phyloP scores from a whole-genome alignment of 495 filamentous ascomycete species.

The Tuber melanosporum region DNA sequence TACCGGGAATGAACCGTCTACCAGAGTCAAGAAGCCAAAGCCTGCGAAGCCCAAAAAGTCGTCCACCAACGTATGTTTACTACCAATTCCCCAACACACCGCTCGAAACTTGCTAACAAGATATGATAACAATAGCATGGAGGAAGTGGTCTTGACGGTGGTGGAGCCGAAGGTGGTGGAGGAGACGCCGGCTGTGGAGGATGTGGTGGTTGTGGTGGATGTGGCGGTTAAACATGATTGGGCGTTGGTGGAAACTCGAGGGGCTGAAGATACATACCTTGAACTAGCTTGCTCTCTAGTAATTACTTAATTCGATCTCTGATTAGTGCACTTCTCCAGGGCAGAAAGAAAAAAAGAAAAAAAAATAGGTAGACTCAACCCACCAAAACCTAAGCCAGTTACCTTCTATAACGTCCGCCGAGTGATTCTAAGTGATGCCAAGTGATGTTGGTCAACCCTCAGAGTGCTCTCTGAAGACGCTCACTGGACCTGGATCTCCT shows the following conservation, averaged over 20 bases:
- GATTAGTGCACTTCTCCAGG: neutral
- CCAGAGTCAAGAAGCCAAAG: neutral
- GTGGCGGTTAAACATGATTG: neutral
- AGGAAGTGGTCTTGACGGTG: neutral
- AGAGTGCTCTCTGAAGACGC: neutral
- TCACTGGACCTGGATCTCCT: neutral
- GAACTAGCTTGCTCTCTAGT: neutral
- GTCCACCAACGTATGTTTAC: neutral
- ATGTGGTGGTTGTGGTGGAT: neutral
- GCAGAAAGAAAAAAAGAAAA: neutral
- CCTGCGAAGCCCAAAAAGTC: neutral
- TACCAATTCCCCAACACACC: neutral
- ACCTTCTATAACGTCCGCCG: neutral
- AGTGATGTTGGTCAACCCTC: neutral
- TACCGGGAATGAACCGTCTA: neutral
- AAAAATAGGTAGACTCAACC: neutral
- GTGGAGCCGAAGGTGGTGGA: neutral
- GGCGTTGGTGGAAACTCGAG: neutral
- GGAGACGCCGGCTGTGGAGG: neutral
- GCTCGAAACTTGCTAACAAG: neutral
- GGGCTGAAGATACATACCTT: neutral
- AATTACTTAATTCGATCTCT: neutral
- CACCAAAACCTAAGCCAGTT: neutral
- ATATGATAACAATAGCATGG: neutral
- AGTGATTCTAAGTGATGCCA: neutral